Base-by-base conservation (phyloP, 2,329 filamentous ascomycete species). In the Botryosphaeria agaves region DNA sequence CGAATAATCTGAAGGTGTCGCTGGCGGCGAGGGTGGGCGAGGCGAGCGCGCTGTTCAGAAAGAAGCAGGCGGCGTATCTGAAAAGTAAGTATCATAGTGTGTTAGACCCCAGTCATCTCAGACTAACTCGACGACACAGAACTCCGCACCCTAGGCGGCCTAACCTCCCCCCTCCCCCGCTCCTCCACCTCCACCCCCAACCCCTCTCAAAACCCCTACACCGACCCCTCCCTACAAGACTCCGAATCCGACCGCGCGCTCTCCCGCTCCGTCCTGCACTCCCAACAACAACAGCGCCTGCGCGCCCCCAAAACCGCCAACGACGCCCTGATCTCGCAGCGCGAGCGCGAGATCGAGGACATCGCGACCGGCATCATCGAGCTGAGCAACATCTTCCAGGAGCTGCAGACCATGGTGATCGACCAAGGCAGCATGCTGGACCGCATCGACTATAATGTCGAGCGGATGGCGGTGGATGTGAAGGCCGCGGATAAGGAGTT, bases 331-430 rank as follows among this genome's bases (percentile, higher is more conserved):
- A 95, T 98, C 42, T 71, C 76, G 36, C 89, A 95, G 52, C 80
- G 89, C 38, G 89, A 98, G 56, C 76, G 80, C 24, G 89, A 95
- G 54, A 98, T 98, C 45, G 91, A 92, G 48, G 85, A 94, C 43
- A 98, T 98, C 38, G 89, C 89, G 2, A 85, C 94, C 50, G 87
- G 89, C 34, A 95, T 98, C 53, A 95, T 98, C 46, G 87, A 95
- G 49, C 63, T 98, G 5, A 82, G 87, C 3, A 89, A 94, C 51
- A 82, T 98, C 30, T 98, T 98, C 61, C 82, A 91, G 37, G 89
- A 98, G 46, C 62, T 98, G 18, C 89, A 98, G 55, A 76, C 67
- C 28, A 95, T 98, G 85, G 83, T 65, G 34, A 65, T 65, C 26
- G 61, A 65, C 36, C 61, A 65, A 38, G 61, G 61, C 17, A 62